Evolutionary conservation across 352 stramenopile genomes (phyloP), one percentile per base, ranked within the genome.

Genomic region (Pythium periplocum): DNA sequence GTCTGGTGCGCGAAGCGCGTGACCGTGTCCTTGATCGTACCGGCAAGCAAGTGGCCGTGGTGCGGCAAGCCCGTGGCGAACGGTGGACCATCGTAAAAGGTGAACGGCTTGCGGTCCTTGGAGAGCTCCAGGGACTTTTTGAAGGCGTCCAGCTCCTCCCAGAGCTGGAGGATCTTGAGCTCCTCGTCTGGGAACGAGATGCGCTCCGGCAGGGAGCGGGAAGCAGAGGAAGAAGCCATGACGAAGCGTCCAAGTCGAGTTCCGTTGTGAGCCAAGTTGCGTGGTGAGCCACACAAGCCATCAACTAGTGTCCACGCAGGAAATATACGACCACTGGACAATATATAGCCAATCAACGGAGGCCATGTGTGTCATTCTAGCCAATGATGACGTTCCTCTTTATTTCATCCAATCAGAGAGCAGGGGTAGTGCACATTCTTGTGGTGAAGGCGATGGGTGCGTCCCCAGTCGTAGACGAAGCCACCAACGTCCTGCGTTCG

Each of bases 1-100:
- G 92, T 99, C 78, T 98, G 95, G 73, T 97, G 94, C n/a, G 97
- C 97, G 64, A 98, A 99, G 8, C 97, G 92, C n/a, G 97, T 99
- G 36, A 99, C 96, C 26, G 96, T 98, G 74, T 99, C 97, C 76
- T 99, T 99, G 76, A 99, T 99, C 43, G 97, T 99, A 39, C 97
- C 97, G 30, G 96, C 96, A 37, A 99, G 73, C 63, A 99, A 97
- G 78, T 99, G 96, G 41, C 97, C 97, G 76, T 99, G 98, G 75
- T 99, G 97, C 6, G 97, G 97, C 57, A 99, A 72, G 2, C 87
- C 97, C 34, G 97, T 99, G 33, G 97, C 97, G 78, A 99, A 99
- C 10, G 97, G 97, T 44, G 97, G 97, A 1, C 97, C 97, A 72
- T 99, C 97, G 78, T 99, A 99, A 66, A 99, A 99, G 4, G 96